Evolutionary conservation across 2,329 filamentous ascomycete genomes (phyloP).

Genomic region (Corinectria fuckeliana): DNA sequence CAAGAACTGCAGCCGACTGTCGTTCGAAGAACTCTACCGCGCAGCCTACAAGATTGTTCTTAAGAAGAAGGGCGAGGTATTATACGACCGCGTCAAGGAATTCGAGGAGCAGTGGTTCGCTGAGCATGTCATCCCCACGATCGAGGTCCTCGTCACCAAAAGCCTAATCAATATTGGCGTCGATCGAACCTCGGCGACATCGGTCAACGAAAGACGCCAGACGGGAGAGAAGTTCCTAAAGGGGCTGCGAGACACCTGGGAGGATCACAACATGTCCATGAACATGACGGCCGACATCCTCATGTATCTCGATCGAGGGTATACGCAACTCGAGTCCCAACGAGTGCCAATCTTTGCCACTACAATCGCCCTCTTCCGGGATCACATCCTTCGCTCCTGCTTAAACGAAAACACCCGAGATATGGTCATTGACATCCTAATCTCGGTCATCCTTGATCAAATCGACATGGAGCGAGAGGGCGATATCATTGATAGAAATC

Average conservation of each 20-base stretch:
- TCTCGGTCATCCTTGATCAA: slow-evolving; percentile 85
- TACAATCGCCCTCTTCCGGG: slow-evolving; percentile 86
- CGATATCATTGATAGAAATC: slow-evolving; percentile 82
- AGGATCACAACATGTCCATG: slow-evolving; percentile 90
- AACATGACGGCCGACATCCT: slow-evolving; percentile 96
- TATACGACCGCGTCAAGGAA: slow-evolving; percentile 81
- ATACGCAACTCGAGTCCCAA: slow-evolving; percentile 69
- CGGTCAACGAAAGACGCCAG: slow-evolving; percentile 78
- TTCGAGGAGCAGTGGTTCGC: slow-evolving; percentile 86
- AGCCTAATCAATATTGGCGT: slow-evolving; percentile 69
- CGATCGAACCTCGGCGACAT: slow-evolving; percentile 61
- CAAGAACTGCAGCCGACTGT: slow-evolving; percentile 87
- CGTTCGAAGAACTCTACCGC: slow-evolving; percentile 95
- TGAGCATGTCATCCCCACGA: slow-evolving; percentile 72
- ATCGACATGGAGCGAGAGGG: slow-evolving; percentile 92
- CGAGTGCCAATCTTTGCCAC: slow-evolving; percentile 82
- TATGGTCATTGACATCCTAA: slow-evolving; percentile 76
- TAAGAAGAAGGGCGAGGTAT: slow-evolving; percentile 79
- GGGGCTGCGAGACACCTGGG: slow-evolving; percentile 79
- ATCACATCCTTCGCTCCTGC: slow-evolving; percentile 76
- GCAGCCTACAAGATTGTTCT: slow-evolving; percentile 93
- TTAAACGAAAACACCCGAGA: slow-evolving; percentile 53
- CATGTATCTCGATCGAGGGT: slow-evolving; percentile 96
- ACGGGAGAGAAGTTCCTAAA: slow-evolving; percentile 85
- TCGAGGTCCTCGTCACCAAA: slow-evolving; percentile 73